phyloP scores from a whole-genome alignment of 108 stramenopile species.

The Schizochytrium sp. region DNA sequence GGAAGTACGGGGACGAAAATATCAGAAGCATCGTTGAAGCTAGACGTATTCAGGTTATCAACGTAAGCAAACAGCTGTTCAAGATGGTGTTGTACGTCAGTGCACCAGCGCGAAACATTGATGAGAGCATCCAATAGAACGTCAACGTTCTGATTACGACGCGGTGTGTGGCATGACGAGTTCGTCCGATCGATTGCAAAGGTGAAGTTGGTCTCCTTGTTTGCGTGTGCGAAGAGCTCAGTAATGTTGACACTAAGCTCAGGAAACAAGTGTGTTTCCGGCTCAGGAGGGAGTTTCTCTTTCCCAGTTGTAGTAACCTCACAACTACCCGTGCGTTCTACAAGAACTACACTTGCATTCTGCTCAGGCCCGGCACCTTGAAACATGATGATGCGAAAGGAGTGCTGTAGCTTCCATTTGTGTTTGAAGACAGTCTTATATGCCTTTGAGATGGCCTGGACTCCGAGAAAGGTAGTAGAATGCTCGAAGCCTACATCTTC shows the following conservation, averaged over 20 bases:
- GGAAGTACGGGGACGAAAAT: background rate
- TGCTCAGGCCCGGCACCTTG: background rate
- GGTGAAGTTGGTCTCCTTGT: too few relatives aligned
- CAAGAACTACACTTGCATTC: background rate
- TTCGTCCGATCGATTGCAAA: too few relatives aligned
- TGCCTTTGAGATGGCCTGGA: background rate
- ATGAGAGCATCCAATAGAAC: too few relatives aligned
- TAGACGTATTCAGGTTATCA: background rate
- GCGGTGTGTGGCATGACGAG: too few relatives aligned
- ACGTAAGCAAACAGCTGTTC: background rate
- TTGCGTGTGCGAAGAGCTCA: too few relatives aligned
- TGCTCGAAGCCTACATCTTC: background rate
- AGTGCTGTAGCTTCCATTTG: background rate
- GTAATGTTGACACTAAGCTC: too few relatives aligned
- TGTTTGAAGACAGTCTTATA: slow-evolving; percentile 5
- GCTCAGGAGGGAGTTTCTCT: background rate
- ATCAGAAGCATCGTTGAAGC: background rate
- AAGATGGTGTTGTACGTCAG: too few relatives aligned
- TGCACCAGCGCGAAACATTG: too few relatives aligned
- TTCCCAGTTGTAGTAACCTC: background rate
- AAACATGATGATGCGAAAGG: background rate
- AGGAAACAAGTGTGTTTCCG: too few relatives aligned
- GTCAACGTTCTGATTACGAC: too few relatives aligned
- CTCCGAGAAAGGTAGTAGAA: slow-evolving; percentile 3
- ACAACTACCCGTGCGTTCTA: background rate